Conservation (phyloP, 257 asterid species). For the Ilex asprella region DNA sequence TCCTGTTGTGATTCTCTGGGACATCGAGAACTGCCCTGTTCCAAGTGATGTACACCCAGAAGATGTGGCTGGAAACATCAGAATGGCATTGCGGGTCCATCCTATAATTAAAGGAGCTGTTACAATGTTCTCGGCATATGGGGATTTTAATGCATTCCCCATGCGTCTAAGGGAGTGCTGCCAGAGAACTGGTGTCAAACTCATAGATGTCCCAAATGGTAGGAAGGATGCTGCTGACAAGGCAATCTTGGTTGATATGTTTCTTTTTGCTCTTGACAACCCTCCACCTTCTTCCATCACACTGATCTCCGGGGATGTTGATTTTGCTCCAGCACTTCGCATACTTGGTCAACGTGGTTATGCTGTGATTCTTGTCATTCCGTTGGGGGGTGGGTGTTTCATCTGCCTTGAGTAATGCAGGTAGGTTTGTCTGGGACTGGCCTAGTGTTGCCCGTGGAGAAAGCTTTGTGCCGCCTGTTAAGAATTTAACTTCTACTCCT, state of each 20-base stretch:
- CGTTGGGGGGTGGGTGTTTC: slow-evolving; percentile 63
- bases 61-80: slow-evolving; percentile 82
- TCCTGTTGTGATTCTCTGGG: slow-evolving; percentile 86
- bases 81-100: slow-evolving; percentile 77
- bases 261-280: slow-evolving; percentile 91
- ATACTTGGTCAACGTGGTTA: slow-evolving; percentile 94
- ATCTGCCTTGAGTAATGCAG: slow-evolving; percentile 81
- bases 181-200: slow-evolving; percentile 92
- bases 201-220: slow-evolving; percentile 87
- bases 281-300: slow-evolving; percentile 84
- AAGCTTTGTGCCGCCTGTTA: slow-evolving; percentile 59
- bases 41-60: slow-evolving; percentile 87
- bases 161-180: slow-evolving; percentile 83
- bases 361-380: slow-evolving; percentile 74
- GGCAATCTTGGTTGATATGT: slow-evolving; percentile 91
- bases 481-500: slow-evolving; percentile 30
- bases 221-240: slow-evolving; percentile 96
- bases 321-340: slow-evolving; percentile 93
- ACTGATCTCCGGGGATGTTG: slow-evolving; percentile 96
- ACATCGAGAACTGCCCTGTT: slow-evolving; percentile 94
- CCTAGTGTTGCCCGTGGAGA: slow-evolving; percentile 81
- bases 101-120: slow-evolving; percentile 76
- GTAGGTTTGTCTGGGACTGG: slow-evolving; percentile 97
- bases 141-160: slow-evolving; percentile 83
- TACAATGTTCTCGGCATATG: slow-evolving; percentile 82